Base-by-base conservation (phyloP, 2,329 filamentous ascomycete genomes). In the Cercospora brassicicola region DNA sequence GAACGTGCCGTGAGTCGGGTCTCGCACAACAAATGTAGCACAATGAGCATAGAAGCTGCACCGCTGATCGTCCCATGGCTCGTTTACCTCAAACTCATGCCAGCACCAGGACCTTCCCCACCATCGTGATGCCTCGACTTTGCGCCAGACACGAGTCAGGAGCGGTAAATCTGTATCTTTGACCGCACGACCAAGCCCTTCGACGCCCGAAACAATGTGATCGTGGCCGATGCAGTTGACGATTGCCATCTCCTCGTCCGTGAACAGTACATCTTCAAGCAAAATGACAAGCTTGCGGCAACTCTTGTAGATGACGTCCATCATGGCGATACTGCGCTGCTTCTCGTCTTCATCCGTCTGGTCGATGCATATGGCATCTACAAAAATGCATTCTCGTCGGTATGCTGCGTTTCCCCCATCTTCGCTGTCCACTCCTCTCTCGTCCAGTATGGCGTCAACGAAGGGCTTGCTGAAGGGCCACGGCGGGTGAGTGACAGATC, bases 41-140 rank as follows among this genome's bases (percentile, higher is more conserved):
- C 59, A 61, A 42, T 61, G 59, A 9, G 28, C 59, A 48, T 61
- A 61, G 20, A 26, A 61, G 59, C 59, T 61, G 59, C 59, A 61
- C n/a, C 59, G 33, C 45, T 51, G 33, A 20, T 36, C 45, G 23
- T 61, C 39, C 59, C 59, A 61, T 48, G 59, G 59, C 20, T 61
- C 59, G 15, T 61, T 61, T 23, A 61, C 59, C 28, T 61, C 33
- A 18, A 61, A 61, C 36, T 61, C 59, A 18, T 61, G 59, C 59
- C 59, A 61, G 36, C 59, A 61, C 59, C 59, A 61, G 6, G 59
- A 45, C 11, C 59, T 39, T 20, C 59, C 36, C 59, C 59, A 61
- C 59, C 59, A 61, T 20, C 59, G 36, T 23, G 59, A 61, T 23
- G 31, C 33, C n/a, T 61, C 59, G n/a, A 61, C 11, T 28, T 61